phyloP scores from a whole-genome alignment of 345 rosid genomes.

The Physaria fendleri region DNA sequence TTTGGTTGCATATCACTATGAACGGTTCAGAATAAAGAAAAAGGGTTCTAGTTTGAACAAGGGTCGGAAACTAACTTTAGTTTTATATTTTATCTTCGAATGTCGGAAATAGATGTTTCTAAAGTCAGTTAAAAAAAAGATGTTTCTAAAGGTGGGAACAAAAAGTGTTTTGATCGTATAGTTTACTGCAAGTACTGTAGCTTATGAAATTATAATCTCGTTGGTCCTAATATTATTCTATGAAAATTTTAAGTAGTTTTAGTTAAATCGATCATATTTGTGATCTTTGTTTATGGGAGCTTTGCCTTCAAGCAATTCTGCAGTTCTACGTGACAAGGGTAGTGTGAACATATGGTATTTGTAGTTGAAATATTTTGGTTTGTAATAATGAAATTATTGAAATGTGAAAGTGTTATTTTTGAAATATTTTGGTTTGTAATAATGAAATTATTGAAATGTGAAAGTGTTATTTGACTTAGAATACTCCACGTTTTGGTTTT shows the following conservation, averaged over 20 bases:
- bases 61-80: too few relatives aligned
- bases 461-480: slow-evolving; percentile 13
- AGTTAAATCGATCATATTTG: too few relatives aligned
- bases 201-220: background rate
- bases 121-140: too few relatives aligned
- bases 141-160: too few relatives aligned
- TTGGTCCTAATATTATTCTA: background rate
- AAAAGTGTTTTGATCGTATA: background rate
- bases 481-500: slow-evolving; percentile 7
- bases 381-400: background rate
- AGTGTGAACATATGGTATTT: slow-evolving; percentile 15
- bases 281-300: too few relatives aligned
- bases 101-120: slow-evolving; percentile 26
- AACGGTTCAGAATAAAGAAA: slow-evolving; percentile 9
- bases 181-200: background rate
- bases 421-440: too few relatives aligned
- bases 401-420: too few relatives aligned
- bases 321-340: too few relatives aligned
- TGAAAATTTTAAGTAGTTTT: too few relatives aligned
- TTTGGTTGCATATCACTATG: too few relatives aligned
- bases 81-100: background rate
- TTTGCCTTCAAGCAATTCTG: too few relatives aligned
- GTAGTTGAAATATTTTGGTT: background rate
- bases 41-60: background rate
- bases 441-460: too few relatives aligned